These are phyloP conservation scores for Sarocladiaceae sp. DNA, from an alignment of 2,329 filamentous ascomycete genomes.

Conservation along the genomic window DNA sequence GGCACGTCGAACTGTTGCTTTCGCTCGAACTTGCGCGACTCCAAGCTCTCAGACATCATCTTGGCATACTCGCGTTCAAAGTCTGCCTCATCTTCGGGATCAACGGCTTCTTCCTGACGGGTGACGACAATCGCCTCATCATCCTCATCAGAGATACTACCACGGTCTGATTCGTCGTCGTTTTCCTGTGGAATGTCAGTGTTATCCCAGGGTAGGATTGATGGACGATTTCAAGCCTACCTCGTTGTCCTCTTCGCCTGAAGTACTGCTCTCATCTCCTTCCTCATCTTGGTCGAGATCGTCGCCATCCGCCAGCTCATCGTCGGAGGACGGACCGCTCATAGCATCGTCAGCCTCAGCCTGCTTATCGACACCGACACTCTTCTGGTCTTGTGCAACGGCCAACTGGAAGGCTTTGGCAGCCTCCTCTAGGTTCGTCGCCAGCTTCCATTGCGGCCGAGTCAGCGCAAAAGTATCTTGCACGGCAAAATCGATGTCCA, in stretches of 20 bases:
- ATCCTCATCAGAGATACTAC: conserved; percentile 26
- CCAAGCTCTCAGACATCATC: conserved; percentile 95
- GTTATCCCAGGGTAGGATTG: conserved; percentile 33
- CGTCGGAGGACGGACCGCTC: conserved; percentile 67
- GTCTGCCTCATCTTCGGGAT: conserved; percentile 91
- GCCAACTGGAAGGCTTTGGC: conserved; percentile 77
- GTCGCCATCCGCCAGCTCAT: conserved; percentile 63
- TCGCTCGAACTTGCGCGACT: conserved; percentile 92
- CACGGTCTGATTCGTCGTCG: conserved; percentile 38
- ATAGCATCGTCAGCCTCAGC: conserved; percentile 67
- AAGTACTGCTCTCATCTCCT: conserved; percentile 54
- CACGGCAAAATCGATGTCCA: conserved; percentile 96
- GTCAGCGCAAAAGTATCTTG: conserved; percentile 84
- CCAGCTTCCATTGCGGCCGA: conserved; percentile 88
- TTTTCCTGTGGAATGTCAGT: too few species aligned
- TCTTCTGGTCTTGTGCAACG: conserved; percentile 85
- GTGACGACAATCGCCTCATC: conserved; percentile 92
- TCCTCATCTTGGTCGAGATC: conserved; percentile 57
- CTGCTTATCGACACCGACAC: conserved; percentile 61
- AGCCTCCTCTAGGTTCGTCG: conserved; percentile 75
- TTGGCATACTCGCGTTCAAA: conserved; percentile 98
- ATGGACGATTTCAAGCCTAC: conserved; percentile 45
- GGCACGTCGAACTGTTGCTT: conserved; percentile 96
- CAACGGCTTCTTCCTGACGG: conserved; percentile 79
- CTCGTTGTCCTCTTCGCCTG: conserved; percentile 53